Conservation (phyloP, 2,329 filamentous ascomycete genomes). For the Diaporthe sp. region DNA sequence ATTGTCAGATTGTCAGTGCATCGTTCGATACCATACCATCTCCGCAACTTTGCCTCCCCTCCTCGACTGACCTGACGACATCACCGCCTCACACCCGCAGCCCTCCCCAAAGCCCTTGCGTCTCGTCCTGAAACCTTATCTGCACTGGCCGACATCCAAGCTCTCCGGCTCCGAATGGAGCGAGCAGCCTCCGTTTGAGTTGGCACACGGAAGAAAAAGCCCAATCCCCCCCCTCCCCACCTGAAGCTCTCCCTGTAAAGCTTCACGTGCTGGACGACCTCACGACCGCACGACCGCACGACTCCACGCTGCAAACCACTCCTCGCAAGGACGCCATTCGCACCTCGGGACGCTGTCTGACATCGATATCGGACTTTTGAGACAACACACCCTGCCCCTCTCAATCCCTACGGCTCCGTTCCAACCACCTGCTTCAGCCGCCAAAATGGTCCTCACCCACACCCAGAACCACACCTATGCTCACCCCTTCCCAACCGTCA, state of each 20-base stretch:
- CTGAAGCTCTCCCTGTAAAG: background rate
- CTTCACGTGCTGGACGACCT: slow-evolving; percentile 22
- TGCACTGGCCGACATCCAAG: background rate
- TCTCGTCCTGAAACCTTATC: slow-evolving; percentile 22
- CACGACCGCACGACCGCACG: background rate
- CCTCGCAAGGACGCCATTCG: background rate
- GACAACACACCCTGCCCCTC: background rate
- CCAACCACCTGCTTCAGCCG: slow-evolving; percentile 35
- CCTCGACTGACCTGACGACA: slow-evolving; percentile 35
- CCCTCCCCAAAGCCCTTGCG: background rate
- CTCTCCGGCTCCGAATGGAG: slow-evolving; percentile 32
- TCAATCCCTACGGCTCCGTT: background rate
- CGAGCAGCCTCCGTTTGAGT: slow-evolving; percentile 20
- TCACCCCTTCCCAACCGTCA: slow-evolving; percentile 86
- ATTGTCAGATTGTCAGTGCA: too few relatives aligned
- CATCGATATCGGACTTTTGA: slow-evolving; percentile 16
- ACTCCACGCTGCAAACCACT: background rate
- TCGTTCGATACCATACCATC: slow-evolving; percentile 34
- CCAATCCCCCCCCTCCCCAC: background rate
- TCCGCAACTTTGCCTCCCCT: slow-evolving; percentile 28
- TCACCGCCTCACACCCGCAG: slow-evolving; percentile 23
- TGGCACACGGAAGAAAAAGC: slow-evolving; percentile 8
- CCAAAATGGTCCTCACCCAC: slow-evolving; percentile 71
- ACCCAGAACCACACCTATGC: slow-evolving; percentile 78
- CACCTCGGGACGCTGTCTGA: background rate